phyloP scores from a whole-genome alignment of 192 early-diverging fungal genomes.

The Funneliformis mosseae region DNA sequence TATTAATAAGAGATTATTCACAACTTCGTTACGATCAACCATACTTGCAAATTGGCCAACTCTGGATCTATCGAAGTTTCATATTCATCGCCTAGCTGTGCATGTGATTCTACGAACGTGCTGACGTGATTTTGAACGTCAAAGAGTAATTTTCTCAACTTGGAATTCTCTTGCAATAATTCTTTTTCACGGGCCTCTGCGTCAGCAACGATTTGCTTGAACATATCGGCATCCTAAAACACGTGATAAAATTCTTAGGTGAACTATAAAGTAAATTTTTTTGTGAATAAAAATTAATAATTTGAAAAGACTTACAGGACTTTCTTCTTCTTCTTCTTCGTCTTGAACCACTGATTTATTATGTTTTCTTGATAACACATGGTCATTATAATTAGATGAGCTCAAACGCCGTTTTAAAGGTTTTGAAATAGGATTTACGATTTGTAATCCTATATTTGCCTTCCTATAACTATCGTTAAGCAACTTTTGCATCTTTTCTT shows the following conservation, averaged over 20 bases:
- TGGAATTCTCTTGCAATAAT: constrained; percentile 21
- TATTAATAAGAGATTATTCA: background rate
- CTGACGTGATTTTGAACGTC: constrained; percentile 19
- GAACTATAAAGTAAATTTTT: background rate
- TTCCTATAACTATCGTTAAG: constrained; percentile 22
- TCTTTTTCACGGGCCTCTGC: constrained; percentile 14
- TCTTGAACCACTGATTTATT: background rate
- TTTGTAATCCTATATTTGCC: constrained; percentile 4
- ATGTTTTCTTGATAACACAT: background rate
- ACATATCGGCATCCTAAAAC: constrained; percentile 20
- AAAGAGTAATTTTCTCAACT: constrained; percentile 16
- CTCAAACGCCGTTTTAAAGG: background rate
- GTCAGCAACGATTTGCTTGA: constrained; percentile 14
- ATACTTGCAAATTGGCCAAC: background rate
- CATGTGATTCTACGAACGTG: background rate
- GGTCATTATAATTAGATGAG: background rate
- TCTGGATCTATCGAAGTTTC: constrained; percentile 7
- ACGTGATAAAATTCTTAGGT: background rate
- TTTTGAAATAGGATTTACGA: constrained; percentile 17
- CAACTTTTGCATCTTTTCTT: constrained; percentile 26
- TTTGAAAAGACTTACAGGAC: background rate
- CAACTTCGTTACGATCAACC: background rate
- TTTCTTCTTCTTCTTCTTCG: background rate
- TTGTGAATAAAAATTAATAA: background rate
- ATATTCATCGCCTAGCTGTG: background rate